These are phyloP conservation scores for Prunus yedoensis DNA, from an alignment of 331 rosid genomes.

Conservation along the genomic window DNA sequence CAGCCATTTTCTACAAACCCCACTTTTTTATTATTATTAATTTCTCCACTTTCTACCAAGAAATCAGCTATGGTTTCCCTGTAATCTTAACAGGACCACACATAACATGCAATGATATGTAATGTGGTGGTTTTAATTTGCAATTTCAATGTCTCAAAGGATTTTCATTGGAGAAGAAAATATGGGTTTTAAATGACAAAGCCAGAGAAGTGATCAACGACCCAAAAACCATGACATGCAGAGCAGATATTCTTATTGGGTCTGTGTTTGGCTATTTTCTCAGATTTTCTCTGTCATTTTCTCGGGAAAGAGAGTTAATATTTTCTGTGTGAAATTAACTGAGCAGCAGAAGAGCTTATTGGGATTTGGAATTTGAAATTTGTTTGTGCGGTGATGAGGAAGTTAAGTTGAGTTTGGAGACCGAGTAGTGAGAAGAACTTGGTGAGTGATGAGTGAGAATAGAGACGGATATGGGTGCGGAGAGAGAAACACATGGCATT, in stretches of 20 bases:
- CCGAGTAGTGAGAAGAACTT: not conserved
- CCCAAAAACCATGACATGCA: not conserved
- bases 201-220: not conserved
- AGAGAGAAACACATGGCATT: conserved; percentile 37
- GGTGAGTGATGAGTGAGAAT: not conserved
- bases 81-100: not conserved
- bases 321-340: not conserved
- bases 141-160: not conserved
- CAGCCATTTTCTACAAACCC: conserved; percentile 52
- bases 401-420: not conserved
- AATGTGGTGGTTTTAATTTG: not conserved
- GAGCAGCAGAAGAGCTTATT: not conserved
- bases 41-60: not conserved
- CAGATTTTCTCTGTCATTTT: not conserved
- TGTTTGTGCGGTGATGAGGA: not conserved
- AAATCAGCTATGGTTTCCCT: not conserved
- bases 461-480: conserved; percentile 13
- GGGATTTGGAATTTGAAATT: not conserved
- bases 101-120: not conserved
- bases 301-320: not conserved
- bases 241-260: not conserved
- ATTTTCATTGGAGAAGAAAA: not conserved
- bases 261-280: not conserved
- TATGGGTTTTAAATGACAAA: not conserved
- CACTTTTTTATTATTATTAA: too few relatives aligned